Evolutionary conservation across 257 asterid genomes (phyloP), one percentile per base, ranked within the genome.

Genomic region (Knoxia roxburghii): DNA sequence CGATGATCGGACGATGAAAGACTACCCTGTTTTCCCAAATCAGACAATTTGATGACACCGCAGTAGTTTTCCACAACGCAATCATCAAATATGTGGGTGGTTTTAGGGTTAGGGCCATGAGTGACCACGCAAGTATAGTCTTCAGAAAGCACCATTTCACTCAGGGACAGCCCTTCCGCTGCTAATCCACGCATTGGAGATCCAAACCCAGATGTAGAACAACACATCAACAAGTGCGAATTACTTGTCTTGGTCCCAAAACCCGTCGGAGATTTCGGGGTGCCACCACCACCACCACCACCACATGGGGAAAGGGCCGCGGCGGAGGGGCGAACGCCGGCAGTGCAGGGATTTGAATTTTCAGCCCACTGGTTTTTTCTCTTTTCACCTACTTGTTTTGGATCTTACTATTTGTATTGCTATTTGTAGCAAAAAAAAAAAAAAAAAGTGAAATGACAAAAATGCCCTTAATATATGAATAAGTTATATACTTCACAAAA

Each of bases 131-230:
- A 81, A 20, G 99, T 90, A 50, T 94, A 94, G 17, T 94, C 96
- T 78, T 93, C 99, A 10, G 93, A 90, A n/a, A 78, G 84, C 85
- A 90, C 96, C 96, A 94, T 90, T 71, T 94, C 99, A 52, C 78
- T 79, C 79, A 90, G 68, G 39, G 95, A 86, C 1, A 92, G 79
- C 71, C 83, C 88, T 51, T 87, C 75, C 15, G n/a, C n/a, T n/a
- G 53, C 54, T 1, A 82, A 61, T 21, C 32, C 59, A 23, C 24
- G 70, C 35, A 48, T 68, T 15, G 68, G 52, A 45, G 73, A 43
- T 8, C 69, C n/a, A 21, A 60, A 54, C 9, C 72, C 69, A 11
- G 70, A 63, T 15, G 70, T 71, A 9, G 85, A 81, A 75, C 83
- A 72, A 56, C 41, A 37, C 41, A n/a, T n/a, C n/a, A 71, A 33